These are phyloP conservation scores for Monosporozyma yasuniensis DNA, from an alignment of 805 yeast genomes.

Conservation along the genomic window DNA sequence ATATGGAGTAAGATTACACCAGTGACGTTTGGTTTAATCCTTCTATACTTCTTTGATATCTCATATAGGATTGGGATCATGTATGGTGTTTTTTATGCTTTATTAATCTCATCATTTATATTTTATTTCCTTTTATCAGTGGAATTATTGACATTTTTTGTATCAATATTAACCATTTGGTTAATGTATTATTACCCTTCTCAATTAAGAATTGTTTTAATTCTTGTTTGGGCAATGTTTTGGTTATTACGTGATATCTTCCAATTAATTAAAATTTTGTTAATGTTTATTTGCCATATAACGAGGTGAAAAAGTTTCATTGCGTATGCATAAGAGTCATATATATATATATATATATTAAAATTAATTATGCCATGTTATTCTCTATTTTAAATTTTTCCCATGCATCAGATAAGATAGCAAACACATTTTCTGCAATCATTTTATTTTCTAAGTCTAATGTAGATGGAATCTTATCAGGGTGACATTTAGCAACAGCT, in stretches of 20 bases:
- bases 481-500: constrained; percentile 81
- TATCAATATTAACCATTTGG: not conserved
- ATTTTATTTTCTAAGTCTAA: constrained; percentile 57
- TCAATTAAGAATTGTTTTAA: not conserved
- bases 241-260: not conserved
- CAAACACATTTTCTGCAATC: constrained; percentile 82
- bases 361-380: constrained; percentile 22
- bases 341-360: constrained; percentile 1
- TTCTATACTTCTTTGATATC: not conserved
- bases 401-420: constrained; percentile 83
- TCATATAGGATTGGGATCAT: not conserved
- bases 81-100: not conserved
- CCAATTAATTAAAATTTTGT: too few relatives aligned
- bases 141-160: not conserved
- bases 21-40: not conserved
- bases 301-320: not conserved
- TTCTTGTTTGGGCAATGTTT: not conserved
- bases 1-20: not conserved
- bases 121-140: not conserved
- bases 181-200: not conserved
- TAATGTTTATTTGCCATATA: not conserved
- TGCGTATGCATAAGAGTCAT: not conserved
- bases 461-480: constrained; percentile 66
- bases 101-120: not conserved
- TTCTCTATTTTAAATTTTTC: constrained; percentile 63